Base-by-base conservation (phyloP, 192 early-diverging fungal genomes). In the Geosiphon pyriformis region DNA sequence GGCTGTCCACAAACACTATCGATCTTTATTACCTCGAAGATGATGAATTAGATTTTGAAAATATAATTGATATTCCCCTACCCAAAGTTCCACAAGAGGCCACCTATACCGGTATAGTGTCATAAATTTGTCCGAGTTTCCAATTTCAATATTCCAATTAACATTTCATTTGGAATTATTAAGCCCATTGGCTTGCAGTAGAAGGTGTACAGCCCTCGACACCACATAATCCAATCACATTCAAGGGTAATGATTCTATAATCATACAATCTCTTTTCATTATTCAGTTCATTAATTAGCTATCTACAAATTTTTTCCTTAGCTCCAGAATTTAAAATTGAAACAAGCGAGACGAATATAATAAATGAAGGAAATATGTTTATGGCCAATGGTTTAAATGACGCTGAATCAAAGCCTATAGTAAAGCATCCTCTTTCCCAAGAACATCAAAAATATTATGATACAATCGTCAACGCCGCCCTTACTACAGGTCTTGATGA, bases 191-290 rank as follows among this genome's bases (percentile, higher is more conserved):
- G 94, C 81, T 99, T n/a, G 96, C 97, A 1, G 90, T 99, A 64
- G 97, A 98, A 65, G 97, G 97, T n/a, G 94, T 98, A 15, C 97
- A 99, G 74, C 97, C 97, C 15, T 81, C 87, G 11, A 97, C 95
- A 68, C 88, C 92, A 18, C 95, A 99, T 72, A 99, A 99, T 67
- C 97, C 97, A 27, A 85, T 85, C 1, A 87, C 90, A 2, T 30
- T 57, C n/a, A 30, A 17, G 1, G 30, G 25, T 59, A 20, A 35
- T 35, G 1, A 59, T 33, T 35, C 12, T 35, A 55, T 10, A 17
- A 17, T 29, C 31, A 35, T 35, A 35, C 31, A 35, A 32, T 26
- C 30, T 50, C 22, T 32, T n/a, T 32, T 32, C 11, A 20, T 61
- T 51, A 11, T 63, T 51, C 15, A 33, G 11, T 51, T 4, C n/a